Conservation (phyloP, 768 basidiomycete genomes). For the Tubosaeta sp. region DNA sequence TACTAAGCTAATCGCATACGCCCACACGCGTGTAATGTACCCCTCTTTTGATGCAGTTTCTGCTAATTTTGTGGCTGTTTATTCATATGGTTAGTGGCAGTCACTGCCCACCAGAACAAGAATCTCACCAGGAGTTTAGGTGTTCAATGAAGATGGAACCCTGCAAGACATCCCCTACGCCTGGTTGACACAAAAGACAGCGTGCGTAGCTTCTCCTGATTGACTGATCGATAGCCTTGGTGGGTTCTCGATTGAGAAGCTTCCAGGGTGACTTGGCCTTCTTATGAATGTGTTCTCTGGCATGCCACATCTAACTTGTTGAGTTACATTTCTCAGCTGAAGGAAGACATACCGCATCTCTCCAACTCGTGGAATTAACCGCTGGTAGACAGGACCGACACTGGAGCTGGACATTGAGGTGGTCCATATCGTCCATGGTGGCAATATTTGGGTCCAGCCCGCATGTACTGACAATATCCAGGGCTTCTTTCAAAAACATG, state of each 20-base stretch:
- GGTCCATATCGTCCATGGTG: conserved; percentile 10
- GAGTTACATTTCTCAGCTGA: neutral
- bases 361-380: neutral
- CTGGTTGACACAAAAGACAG: conserved; percentile 1
- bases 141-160: neutral
- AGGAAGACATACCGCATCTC: conserved; percentile 1
- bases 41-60: neutral
- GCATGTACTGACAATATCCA: conserved; percentile 3
- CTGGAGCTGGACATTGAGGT: neutral
- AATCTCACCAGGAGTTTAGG: neutral
- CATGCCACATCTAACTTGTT: neutral
- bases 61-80: neutral
- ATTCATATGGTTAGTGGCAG: neutral
- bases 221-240: neutral
- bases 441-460: conserved; percentile 6
- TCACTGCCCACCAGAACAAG: too few species aligned
- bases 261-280: neutral
- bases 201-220: too few species aligned
- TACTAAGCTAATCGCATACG: neutral
- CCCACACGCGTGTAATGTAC: neutral
- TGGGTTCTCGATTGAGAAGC: neutral
- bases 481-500: neutral
- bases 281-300: neutral
- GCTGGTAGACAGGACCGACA: neutral
- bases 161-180: neutral